Percentiles rank a stretch among this genome's conserved stretches.
Evolutionary conservation across 1,139 yeast species (phyloP).

Genomic region (Pichia sp.): DNA sequence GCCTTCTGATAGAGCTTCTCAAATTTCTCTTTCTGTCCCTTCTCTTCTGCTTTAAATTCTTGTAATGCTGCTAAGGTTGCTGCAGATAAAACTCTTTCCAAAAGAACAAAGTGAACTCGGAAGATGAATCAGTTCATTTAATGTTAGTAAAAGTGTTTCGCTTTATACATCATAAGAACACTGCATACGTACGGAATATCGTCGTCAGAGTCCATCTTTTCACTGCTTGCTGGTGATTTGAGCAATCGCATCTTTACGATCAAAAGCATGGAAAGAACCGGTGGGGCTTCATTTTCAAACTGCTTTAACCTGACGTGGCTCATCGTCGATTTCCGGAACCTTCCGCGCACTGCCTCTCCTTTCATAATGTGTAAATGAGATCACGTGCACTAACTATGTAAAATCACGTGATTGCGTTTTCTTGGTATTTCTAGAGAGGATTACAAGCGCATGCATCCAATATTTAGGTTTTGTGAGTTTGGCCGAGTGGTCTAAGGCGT

Average conservation of each 20-base stretch:
- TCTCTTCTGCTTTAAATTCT: slow-evolving; percentile 65
- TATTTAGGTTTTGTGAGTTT: slow-evolving; percentile 19
- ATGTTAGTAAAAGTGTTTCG: too few relatives aligned
- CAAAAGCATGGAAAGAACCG: neutral
- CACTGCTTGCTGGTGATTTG: too few relatives aligned
- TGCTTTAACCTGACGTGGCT: too few relatives aligned
- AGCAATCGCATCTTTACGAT: neutral
- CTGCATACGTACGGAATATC: slow-evolving; percentile 16
- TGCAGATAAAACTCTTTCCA: slow-evolving; percentile 45
- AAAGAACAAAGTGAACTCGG: neutral
- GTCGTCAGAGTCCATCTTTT: slow-evolving; percentile 19
- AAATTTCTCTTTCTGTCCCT: slow-evolving; percentile 52
- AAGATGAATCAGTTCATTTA: neutral
- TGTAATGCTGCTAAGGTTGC: slow-evolving; percentile 71
- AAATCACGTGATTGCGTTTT: too few relatives aligned
- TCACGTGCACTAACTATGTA: too few relatives aligned
- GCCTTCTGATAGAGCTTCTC: slow-evolving; percentile 50
- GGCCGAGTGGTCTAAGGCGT: slow-evolving; percentile 25
- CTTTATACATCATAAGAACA: too few relatives aligned
- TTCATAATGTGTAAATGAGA: too few relatives aligned
- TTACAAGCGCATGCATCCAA: too few relatives aligned
- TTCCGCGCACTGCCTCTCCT: too few relatives aligned
- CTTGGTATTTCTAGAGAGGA: too few relatives aligned
- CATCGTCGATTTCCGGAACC: too few relatives aligned
- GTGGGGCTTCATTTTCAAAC: too few relatives aligned